phyloP scores from a whole-genome alignment of 176 grass and related monocot species.

The Ampelocalamus luodianensis region DNA sequence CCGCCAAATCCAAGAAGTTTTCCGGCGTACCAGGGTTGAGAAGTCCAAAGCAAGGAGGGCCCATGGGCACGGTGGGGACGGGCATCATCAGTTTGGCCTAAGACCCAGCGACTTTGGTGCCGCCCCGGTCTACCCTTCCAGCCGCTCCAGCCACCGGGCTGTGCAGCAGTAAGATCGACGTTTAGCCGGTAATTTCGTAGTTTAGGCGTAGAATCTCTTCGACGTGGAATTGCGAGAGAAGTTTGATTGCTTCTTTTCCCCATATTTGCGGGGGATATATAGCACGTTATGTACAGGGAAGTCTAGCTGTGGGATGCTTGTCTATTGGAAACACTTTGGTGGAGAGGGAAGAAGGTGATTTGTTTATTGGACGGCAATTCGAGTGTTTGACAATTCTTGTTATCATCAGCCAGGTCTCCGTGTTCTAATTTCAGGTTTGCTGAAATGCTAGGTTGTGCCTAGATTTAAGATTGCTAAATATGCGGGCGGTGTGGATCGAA shows the following conservation, averaged over 20 bases:
- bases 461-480: background rate
- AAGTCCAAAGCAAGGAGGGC: slow-evolving; percentile 70
- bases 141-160: slow-evolving; percentile 58
- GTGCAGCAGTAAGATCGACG: slow-evolving; percentile 24
- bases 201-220: background rate
- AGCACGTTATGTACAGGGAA: slow-evolving; percentile 52
- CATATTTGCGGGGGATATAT: slow-evolving; percentile 9
- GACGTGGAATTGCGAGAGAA: background rate
- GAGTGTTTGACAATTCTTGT: background rate
- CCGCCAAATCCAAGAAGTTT: slow-evolving; percentile 86
- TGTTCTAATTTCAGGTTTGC: background rate
- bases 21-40: slow-evolving; percentile 69
- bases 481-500: background rate
- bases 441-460: background rate
- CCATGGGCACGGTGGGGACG: slow-evolving; percentile 55
- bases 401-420: background rate
- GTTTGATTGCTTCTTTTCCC: background rate
- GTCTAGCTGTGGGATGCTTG: slow-evolving; percentile 36
- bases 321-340: slow-evolving; percentile 1
- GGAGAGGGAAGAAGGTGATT: slow-evolving; percentile 14
- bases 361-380: slow-evolving; percentile 40
- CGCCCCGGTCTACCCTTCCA: slow-evolving; percentile 83
- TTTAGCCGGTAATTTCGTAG: background rate
- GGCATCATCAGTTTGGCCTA: slow-evolving; percentile 45
- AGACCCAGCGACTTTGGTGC: slow-evolving; percentile 66